These are phyloP conservation scores for Trichoderma gamsii DNA, from an alignment of 495 filamentous ascomycete genomes.

Conservation along the genomic window DNA sequence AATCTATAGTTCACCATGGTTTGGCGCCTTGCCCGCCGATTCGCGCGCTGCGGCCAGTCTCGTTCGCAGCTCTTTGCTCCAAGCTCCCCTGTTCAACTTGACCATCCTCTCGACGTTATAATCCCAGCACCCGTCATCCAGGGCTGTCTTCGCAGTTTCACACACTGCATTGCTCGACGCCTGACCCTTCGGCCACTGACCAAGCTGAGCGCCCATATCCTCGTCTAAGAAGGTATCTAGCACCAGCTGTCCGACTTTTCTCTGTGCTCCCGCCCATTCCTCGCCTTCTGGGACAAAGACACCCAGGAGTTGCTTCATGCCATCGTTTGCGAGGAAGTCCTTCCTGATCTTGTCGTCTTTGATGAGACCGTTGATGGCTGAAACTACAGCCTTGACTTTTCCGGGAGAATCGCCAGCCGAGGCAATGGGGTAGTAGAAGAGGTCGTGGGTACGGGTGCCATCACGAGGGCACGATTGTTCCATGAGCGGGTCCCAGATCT, in stretches of 20 bases:
- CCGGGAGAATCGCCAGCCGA: conserved; percentile 9
- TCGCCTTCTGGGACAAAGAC: conserved; percentile 34
- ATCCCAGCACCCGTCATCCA: conserved; percentile 33
- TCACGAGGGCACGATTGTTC: conserved; percentile 27
- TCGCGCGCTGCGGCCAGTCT: conserved; percentile 24
- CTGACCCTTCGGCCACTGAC: conserved; percentile 37
- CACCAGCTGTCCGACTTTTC: conserved; percentile 45
- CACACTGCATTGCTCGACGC: conserved; percentile 22
- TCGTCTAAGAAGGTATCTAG: conserved; percentile 56
- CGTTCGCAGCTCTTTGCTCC: conserved; percentile 28
- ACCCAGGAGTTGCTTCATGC: conserved; percentile 41
- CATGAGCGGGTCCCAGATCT: conserved; percentile 33
- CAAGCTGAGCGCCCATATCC: conserved; percentile 47
- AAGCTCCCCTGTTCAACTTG: conserved; percentile 23
- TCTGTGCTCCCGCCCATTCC: conserved; percentile 36
- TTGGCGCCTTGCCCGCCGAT: conserved; percentile 13
- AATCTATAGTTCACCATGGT: conserved; percentile 22
- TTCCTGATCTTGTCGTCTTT: conserved; percentile 39
- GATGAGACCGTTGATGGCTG: conserved; percentile 38
- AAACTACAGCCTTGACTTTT: conserved; percentile 33
- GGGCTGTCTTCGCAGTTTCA: conserved; percentile 15
- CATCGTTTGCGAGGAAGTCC: conserved; percentile 44
- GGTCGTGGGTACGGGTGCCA: conserved; percentile 22
- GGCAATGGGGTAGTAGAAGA: conserved; percentile 7
- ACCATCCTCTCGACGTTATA: conserved; percentile 30